A percentile compares a stretch with the other conserved stretches of the same genome.
These are phyloP conservation scores for Alnus glutinosa DNA, from an alignment of 306 rosid genomes.

Conservation along the genomic window DNA sequence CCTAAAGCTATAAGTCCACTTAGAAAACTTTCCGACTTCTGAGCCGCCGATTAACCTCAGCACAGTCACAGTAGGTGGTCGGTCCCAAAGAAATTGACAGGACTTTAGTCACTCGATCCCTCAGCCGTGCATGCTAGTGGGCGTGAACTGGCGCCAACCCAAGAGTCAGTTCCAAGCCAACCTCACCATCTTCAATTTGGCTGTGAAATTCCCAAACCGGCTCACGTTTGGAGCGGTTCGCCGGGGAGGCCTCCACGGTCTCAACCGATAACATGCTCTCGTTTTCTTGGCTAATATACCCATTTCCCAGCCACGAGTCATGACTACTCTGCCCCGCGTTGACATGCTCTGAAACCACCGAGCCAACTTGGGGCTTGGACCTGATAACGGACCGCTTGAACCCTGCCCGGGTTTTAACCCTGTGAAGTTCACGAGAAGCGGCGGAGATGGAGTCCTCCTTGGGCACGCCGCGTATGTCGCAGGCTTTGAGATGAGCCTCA, in stretches of 20 bases:
- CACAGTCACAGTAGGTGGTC: no score
- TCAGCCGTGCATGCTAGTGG: background rate
- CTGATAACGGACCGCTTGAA: conserved; percentile 33
- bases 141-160: conserved; percentile 21
- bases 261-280: conserved; percentile 20
- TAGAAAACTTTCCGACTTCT: no score
- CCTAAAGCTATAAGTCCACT: background rate
- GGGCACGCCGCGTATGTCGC: conserved; percentile 51
- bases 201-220: background rate
- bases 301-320: background rate
- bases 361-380: conserved; percentile 14
- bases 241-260: conserved; percentile 24
- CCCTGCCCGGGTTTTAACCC: conserved; percentile 24
- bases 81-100: background rate
- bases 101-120: background rate
- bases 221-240: conserved; percentile 2
- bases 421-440: background rate
- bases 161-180: conserved; percentile 46
- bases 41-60: no score
- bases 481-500: background rate
- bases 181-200: background rate
- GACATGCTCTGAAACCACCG: no score
- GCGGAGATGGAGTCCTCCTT: conserved; percentile 10
- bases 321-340: no score
- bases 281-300: conserved; percentile 1